Evolutionary conservation across 805 yeast species (phyloP).

Genomic region (Schizosaccharomyces octosporus): DNA sequence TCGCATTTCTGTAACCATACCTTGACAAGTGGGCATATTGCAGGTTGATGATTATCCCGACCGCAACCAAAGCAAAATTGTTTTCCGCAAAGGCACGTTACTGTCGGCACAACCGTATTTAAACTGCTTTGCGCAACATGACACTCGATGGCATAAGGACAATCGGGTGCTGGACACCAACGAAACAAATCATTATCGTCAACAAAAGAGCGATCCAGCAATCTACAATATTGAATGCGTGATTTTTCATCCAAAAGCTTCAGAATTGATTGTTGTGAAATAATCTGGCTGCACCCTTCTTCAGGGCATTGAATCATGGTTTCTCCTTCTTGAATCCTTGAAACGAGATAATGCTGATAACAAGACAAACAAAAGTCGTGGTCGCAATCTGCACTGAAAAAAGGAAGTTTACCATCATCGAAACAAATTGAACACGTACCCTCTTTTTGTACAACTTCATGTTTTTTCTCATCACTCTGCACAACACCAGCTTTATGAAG

Average conservation of each 20-base stretch:
- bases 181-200: conserved; percentile 25
- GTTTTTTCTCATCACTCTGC: conserved; percentile 5
- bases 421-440: conserved; percentile 47
- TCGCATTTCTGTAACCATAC: conserved; percentile 57
- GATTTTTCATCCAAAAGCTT: background rate
- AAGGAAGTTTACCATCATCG: conserved; percentile 20
- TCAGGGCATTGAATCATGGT: conserved; percentile 33
- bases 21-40: conserved; percentile 47
- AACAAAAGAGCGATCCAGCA: conserved; percentile 21
- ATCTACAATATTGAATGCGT: conserved; percentile 5
- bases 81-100: conserved; percentile 39
- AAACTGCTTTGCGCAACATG: conserved; percentile 10
- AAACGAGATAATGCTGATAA: conserved; percentile 33
- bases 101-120: conserved; percentile 32
- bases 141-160: conserved; percentile 32
- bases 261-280: background rate
- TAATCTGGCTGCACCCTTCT: conserved; percentile 11
- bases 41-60: conserved; percentile 56
- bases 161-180: conserved; percentile 76
- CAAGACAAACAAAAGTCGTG: conserved; percentile 53
- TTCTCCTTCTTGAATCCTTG: conserved; percentile 16
- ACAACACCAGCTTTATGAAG: conserved; percentile 15
- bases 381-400: conserved; percentile 36
- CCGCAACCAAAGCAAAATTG: conserved; percentile 60
- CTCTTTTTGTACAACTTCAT: conserved; percentile 14